Conservation (phyloP, 805 yeast genomes). For the Lachancea sp. region DNA sequence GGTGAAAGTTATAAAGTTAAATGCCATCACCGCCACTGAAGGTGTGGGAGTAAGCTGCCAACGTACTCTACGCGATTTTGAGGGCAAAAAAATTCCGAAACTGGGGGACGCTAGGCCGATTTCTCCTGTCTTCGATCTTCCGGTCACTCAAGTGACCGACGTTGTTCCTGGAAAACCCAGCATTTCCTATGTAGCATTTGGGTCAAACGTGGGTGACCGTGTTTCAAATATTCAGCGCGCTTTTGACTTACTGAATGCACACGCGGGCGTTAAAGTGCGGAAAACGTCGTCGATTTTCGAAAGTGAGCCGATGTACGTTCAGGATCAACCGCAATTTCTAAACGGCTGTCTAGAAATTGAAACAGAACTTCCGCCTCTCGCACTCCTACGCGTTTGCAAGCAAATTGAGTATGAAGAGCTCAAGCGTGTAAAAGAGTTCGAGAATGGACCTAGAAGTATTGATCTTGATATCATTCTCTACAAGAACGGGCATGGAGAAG, state of each 20-base stretch:
- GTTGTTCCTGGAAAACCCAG: constrained; percentile 12
- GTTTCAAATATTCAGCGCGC: constrained; percentile 55
- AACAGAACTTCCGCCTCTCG: constrained; percentile 61
- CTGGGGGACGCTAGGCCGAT: neutral
- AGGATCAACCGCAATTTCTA: constrained; percentile 71
- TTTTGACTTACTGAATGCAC: constrained; percentile 34
- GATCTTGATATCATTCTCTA: constrained; percentile 83
- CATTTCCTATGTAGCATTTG: constrained; percentile 75
- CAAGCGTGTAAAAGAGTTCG: constrained; percentile 66
- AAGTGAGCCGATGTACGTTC: constrained; percentile 87
- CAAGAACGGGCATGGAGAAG: constrained; percentile 28
- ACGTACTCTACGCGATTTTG: constrained; percentile 37
- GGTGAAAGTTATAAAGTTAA: constrained; percentile 78
- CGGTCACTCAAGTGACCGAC: constrained; percentile 20
- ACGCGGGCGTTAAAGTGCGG: constrained; percentile 41
- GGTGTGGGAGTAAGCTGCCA: constrained; percentile 83
- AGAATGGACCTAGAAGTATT: constrained; percentile 87
- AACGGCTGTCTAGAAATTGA: constrained; percentile 72
- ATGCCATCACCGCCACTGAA: constrained; percentile 78
- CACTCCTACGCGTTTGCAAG: constrained; percentile 56
- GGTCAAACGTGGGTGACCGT: constrained; percentile 78
- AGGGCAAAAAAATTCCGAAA: constrained; percentile 10
- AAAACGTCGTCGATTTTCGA: constrained; percentile 74
- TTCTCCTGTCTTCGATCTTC: constrained; percentile 29
- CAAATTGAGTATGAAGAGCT: constrained; percentile 69